Conservation (phyloP, 257 asterid genomes). For the Thymus mandschuricus region DNA sequence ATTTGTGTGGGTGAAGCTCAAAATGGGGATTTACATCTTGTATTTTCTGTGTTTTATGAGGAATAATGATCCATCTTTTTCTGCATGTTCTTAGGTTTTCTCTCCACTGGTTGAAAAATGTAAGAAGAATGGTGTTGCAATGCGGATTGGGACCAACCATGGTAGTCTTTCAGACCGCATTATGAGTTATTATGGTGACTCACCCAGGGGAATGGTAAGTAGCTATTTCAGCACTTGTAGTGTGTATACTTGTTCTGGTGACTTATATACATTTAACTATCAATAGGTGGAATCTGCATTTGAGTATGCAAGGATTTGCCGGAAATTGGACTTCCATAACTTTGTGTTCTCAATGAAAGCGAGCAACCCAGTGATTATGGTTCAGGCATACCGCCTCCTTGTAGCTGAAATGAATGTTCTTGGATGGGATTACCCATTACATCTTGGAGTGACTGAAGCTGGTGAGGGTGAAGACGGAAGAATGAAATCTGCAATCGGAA, state of each 20-base stretch:
- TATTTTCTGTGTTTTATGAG: background rate
- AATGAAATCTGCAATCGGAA: constrained; percentile 99
- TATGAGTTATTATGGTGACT: constrained; percentile 98
- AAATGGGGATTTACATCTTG: background rate
- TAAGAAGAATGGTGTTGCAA: constrained; percentile 89
- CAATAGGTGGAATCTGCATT: constrained; percentile 97
- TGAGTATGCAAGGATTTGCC: constrained; percentile 93
- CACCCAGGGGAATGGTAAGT: constrained; percentile 98
- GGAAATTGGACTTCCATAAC: constrained; percentile 93
- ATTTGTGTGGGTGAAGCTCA: background rate
- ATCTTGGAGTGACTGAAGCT: constrained; percentile 98
- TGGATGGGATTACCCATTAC: constrained; percentile 99
- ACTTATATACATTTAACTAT: constrained; percentile 26
- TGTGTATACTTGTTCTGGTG: constrained; percentile 2
- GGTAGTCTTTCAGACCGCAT: constrained; percentile 99
- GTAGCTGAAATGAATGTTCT: constrained; percentile 98
- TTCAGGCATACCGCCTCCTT: constrained; percentile 94
- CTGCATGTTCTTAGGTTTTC: constrained; percentile 61
- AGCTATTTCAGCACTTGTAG: constrained; percentile 25
- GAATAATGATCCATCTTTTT: background rate
- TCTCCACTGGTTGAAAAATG: constrained; percentile 98
- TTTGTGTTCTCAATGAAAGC: constrained; percentile 99
- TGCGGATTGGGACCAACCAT: constrained; percentile 98
- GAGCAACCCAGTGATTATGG: constrained; percentile 98
- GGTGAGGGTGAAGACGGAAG: constrained; percentile 99